Base-by-base conservation (phyloP, 768 basidiomycete species). In the Podaxis sp. region DNA sequence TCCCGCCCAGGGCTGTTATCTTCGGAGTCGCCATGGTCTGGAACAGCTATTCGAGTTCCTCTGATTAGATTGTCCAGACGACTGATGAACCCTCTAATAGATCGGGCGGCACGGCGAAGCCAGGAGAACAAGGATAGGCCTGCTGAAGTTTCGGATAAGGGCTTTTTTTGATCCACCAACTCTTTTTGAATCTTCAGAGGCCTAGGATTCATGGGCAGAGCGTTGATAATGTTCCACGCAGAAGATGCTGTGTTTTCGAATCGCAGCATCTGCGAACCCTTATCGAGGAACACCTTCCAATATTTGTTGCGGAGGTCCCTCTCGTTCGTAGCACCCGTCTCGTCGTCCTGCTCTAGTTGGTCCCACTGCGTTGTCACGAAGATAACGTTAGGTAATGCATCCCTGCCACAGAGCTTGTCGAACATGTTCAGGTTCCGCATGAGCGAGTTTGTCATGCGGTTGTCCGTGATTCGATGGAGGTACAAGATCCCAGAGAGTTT, bases 341-440 rank as follows among this genome's bases (percentile, higher is more conserved):
- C n/a, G 41, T 12, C 13, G 20, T 51, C 48, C 37, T 28, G 22
- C 11, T 38, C 13, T 5, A 60, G 54, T 2, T 55, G 7, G 20
- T 63, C 65, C 65, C 65, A 66, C 15, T 60, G 54, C 13, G 65
- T 62, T 22, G 65, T 66, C 11, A 66, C 57, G 2, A 66, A 24
- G 2, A 38, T 36, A n/a, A 60, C 56, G 17, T 22, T 41, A 17
- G 48, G 24, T 30, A 62, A 37, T 1, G 52, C 41, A n/a, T 55
- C 53, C 0, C 24, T 10, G 6, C 65, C 65, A 12, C 65, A 66
- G 17, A 66, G 49, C 20, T 63, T 56, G 11, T 41, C 20, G 44
- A 66, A 66, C 44, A 63, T 54, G 17, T 50, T 53, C 28, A 60
- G 33, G 33, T 59, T 63, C 17, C 58, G 58, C 3, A 50, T 17